Conservation (phyloP, 768 basidiomycete species). For the Suillus luteus region DNA sequence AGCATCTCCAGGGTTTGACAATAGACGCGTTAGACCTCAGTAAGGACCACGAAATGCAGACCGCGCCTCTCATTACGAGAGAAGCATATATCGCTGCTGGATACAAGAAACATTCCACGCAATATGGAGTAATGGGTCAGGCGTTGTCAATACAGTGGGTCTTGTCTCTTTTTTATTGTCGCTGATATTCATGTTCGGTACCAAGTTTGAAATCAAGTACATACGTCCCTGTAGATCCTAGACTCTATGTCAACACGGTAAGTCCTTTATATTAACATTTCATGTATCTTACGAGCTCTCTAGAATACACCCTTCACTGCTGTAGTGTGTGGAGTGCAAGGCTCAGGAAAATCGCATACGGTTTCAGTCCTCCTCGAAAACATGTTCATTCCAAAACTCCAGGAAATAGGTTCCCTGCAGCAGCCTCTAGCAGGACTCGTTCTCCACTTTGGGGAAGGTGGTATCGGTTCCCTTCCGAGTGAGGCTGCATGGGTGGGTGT, state of each 20-base stretch:
- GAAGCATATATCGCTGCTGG: constrained; percentile 36
- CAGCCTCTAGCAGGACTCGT: constrained; percentile 59
- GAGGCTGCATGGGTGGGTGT: constrained; percentile 58
- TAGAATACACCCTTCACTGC: constrained; percentile 69
- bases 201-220: constrained; percentile 30
- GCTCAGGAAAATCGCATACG: constrained; percentile 67
- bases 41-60: constrained; percentile 18
- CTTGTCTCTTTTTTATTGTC: not conserved
- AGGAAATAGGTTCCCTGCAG: constrained; percentile 46
- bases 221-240: constrained; percentile 39
- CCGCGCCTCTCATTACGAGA: constrained; percentile 47
- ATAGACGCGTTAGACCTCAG: constrained; percentile 2
- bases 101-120: constrained; percentile 30
- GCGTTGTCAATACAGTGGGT: constrained; percentile 42
- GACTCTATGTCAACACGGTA: constrained; percentile 64
- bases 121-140: constrained; percentile 58
- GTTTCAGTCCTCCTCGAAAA: constrained; percentile 62
- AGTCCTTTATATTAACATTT: constrained; percentile 15
- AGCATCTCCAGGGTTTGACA: not conserved
- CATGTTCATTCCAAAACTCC: constrained; percentile 52
- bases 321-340: constrained; percentile 66
- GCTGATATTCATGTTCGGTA: not conserved
- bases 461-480: constrained; percentile 47
- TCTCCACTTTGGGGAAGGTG: constrained; percentile 65
- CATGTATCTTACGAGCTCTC: not conserved